Conservation (phyloP, 2,329 filamentous ascomycete species). For the Colletotrichum ledebouriae region DNA sequence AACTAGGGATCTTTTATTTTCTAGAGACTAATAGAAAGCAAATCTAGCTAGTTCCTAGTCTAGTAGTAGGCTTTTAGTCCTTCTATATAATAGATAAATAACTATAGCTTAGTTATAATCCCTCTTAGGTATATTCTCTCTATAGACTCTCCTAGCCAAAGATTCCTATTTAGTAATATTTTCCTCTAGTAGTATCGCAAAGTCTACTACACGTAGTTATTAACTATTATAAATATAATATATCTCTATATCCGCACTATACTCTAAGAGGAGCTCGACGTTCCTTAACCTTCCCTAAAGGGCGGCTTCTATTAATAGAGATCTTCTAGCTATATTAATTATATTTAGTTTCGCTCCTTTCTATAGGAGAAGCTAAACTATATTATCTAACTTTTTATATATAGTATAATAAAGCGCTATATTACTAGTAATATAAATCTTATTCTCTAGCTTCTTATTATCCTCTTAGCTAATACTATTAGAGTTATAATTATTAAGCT, state of each 20-base stretch:
- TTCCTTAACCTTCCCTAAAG: background rate
- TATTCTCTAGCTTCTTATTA: too few species aligned
- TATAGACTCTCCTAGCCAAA: background rate
- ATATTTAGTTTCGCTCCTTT: slow-evolving; percentile 12
- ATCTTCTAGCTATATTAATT: background rate
- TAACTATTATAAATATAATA: background rate
- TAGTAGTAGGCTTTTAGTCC: background rate
- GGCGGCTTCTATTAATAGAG: slow-evolving; percentile 12
- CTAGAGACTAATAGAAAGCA: background rate
- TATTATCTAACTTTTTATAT: background rate
- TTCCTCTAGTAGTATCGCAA: background rate
- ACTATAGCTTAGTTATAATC: background rate
- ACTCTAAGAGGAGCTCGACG: slow-evolving; percentile 7
- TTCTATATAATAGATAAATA: background rate
- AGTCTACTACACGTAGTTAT: background rate
- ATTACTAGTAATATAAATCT: background rate
- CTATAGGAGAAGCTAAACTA: slow-evolving; percentile 1
- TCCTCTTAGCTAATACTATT: too few species aligned
- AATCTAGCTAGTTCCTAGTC: background rate
- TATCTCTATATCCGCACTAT: background rate
- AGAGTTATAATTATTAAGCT: too few species aligned
- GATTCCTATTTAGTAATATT: background rate
- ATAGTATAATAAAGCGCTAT: slow-evolving; percentile 1
- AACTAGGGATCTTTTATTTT: background rate
- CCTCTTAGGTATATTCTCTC: background rate